A percentile compares a stretch with the other conserved stretches of the same genome.
phyloP scores from a whole-genome alignment of 805 yeast species.

The Teunomyces stri region DNA sequence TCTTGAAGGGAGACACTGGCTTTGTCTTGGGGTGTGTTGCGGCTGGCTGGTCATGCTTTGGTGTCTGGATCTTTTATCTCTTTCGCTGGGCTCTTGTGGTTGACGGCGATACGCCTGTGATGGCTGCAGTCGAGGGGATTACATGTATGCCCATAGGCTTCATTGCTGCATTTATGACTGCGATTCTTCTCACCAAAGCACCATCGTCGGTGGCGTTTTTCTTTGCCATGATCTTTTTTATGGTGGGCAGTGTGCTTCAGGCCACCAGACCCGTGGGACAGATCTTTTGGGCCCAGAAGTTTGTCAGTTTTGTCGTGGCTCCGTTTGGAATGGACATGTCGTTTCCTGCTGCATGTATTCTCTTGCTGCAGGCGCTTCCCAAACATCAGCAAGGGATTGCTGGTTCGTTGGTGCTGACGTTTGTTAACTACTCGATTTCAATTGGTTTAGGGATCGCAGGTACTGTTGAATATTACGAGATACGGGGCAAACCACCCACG shows the following conservation, averaged over 20 bases:
- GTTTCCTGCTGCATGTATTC: slow-evolving; percentile 16
- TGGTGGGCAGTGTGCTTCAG: slow-evolving; percentile 11
- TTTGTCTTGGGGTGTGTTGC: slow-evolving; percentile 17
- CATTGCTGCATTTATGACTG: slow-evolving; percentile 12
- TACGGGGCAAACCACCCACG: slow-evolving; percentile 13
- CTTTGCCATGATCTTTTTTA: slow-evolving; percentile 11
- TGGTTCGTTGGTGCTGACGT: slow-evolving; percentile 16
- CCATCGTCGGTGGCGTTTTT: slow-evolving; percentile 14
- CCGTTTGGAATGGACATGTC: slow-evolving; percentile 20
- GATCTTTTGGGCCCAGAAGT: slow-evolving; percentile 17
- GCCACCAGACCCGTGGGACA: slow-evolving; percentile 18
- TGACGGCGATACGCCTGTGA: slow-evolving; percentile 10
- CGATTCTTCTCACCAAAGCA: slow-evolving; percentile 6
- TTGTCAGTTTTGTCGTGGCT: slow-evolving; percentile 11
- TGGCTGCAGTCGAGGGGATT: slow-evolving; percentile 16
- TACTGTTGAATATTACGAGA: slow-evolving; percentile 29
- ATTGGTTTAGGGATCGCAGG: slow-evolving; percentile 37
- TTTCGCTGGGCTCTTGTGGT: slow-evolving; percentile 14
- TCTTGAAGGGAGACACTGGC: slow-evolving; percentile 14
- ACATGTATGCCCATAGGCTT: slow-evolving; percentile 16
- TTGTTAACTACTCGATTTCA: slow-evolving; percentile 23
- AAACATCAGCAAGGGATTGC: slow-evolving; percentile 16
- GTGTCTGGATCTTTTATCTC: slow-evolving; percentile 16
- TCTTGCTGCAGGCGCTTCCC: slow-evolving; percentile 13
- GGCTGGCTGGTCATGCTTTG: slow-evolving; percentile 20